Evolutionary conservation across 1,284 basidiomycete genomes (phyloP).

Genomic region (Phylloboletellus chloephorus): DNA sequence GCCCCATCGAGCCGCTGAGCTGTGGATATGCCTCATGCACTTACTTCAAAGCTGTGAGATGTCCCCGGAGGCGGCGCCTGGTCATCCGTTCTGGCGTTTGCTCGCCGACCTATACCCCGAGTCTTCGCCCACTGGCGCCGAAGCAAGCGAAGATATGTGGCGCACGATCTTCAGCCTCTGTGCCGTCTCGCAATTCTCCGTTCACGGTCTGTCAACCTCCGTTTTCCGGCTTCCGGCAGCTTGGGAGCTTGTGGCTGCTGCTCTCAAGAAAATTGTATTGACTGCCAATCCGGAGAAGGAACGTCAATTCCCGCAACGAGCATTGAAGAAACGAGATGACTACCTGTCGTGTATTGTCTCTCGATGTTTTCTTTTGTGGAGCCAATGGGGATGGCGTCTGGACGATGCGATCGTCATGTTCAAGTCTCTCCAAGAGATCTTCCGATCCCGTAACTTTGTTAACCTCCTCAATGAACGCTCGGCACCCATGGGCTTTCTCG

Average conservation of each 20-base stretch:
- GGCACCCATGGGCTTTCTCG: slow-evolving; percentile 78
- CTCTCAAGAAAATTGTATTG: slow-evolving; percentile 59
- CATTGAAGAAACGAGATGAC: slow-evolving; percentile 60
- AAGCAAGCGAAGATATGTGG: slow-evolving; percentile 72
- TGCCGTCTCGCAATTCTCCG: slow-evolving; percentile 75
- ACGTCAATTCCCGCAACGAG: slow-evolving; percentile 31
- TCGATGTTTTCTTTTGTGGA: slow-evolving; percentile 68
- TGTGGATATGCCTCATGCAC: slow-evolving; percentile 78
- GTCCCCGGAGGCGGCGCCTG: slow-evolving; percentile 16
- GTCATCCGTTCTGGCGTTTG: slow-evolving; percentile 43
- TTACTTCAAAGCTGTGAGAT: slow-evolving; percentile 31
- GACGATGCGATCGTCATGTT: slow-evolving; percentile 58
- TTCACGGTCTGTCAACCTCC: slow-evolving; percentile 53
- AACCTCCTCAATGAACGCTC: slow-evolving; percentile 71
- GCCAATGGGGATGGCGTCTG: slow-evolving; percentile 73
- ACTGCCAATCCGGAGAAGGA: slow-evolving; percentile 50
- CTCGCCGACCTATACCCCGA: slow-evolving; percentile 38
- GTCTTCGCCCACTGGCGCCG: slow-evolving; percentile 35
- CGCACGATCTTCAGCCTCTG: slow-evolving; percentile 65
- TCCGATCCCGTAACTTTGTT: slow-evolving; percentile 75
- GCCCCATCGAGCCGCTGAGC: slow-evolving; percentile 45
- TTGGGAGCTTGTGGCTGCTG: slow-evolving; percentile 63
- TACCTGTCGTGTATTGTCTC: slow-evolving; percentile 73
- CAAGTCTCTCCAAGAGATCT: slow-evolving; percentile 67
- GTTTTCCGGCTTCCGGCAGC: slow-evolving; percentile 48